A percentile compares a stretch with the other conserved stretches of the same genome.
phyloP scores from a whole-genome alignment of 2,329 filamentous ascomycete genomes.

The Sclerotinia minor region DNA sequence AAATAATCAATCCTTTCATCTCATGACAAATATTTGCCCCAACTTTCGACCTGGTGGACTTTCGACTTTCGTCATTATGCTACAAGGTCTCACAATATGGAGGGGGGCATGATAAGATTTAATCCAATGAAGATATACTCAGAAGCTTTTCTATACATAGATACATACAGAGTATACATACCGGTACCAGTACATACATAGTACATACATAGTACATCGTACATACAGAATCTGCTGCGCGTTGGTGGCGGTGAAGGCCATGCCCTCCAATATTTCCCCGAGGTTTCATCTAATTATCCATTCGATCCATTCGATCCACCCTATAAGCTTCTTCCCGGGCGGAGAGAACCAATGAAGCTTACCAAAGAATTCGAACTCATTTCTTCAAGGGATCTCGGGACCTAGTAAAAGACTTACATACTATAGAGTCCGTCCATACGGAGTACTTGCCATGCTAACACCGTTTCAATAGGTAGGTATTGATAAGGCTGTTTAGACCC shows the following conservation, averaged over 20 bases:
- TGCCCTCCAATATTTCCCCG: neutral
- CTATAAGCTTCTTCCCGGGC: neutral
- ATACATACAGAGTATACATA: no score
- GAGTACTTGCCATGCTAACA: neutral
- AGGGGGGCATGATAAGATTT: neutral
- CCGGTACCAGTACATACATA: no score
- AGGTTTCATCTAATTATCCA: neutral
- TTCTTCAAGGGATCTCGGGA: no score
- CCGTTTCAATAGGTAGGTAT: neutral
- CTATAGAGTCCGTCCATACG: no score
- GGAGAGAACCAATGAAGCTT: neutral
- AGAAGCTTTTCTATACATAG: neutral
- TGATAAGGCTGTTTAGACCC: conserved; percentile 14
- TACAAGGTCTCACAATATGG: no score
- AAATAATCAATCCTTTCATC: no score
- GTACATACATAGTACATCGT: no score
- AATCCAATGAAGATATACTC: neutral
- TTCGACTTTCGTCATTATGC: no score
- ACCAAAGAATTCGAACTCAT: neutral
- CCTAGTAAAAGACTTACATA: no score
- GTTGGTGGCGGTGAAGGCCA: conserved; percentile 6
- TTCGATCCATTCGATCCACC: neutral
- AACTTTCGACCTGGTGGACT: no score
- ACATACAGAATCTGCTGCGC: no score
- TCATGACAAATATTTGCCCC: no score